Conservation (phyloP, 257 asterid species). For the Solanum tarapatanum region DNA sequence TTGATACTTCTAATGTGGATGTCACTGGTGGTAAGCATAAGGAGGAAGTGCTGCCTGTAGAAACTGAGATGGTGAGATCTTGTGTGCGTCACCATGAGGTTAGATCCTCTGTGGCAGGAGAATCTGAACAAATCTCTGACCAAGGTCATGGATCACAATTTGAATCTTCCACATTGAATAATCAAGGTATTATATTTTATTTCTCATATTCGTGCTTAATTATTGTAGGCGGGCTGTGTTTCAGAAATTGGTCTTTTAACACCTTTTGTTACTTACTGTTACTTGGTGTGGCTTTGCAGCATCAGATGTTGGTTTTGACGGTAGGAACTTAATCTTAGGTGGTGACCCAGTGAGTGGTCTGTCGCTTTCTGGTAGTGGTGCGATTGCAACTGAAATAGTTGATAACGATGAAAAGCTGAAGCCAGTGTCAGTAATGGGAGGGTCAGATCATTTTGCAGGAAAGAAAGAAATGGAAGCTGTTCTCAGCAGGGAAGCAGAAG, state of each 20-base stretch:
- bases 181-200: constrained; percentile 24
- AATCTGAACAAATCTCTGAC: constrained; percentile 5
- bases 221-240: not conserved
- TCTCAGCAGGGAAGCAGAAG: not conserved
- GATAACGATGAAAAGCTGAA: not conserved
- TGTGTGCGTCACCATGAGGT: not conserved
- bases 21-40: constrained; percentile 16
- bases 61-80: constrained; percentile 5
- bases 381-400: constrained; percentile 1
- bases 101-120: not conserved
- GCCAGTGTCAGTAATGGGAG: not conserved
- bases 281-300: constrained; percentile 29
- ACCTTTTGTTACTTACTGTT: not conserved
- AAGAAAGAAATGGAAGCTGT: not conserved
- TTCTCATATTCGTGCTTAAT: not conserved
- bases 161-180: constrained; percentile 8
- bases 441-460: not conserved
- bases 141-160: constrained; percentile 20
- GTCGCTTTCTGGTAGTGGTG: not conserved
- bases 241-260: not conserved
- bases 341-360: not conserved
- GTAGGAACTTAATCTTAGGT: constrained; percentile 13
- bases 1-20: constrained; percentile 13
- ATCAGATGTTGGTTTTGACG: constrained; percentile 31
- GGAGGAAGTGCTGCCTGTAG: constrained; percentile 4